Conservation (phyloP, 2,329 filamentous ascomycete genomes). For the Verticillium tricorpus region DNA sequence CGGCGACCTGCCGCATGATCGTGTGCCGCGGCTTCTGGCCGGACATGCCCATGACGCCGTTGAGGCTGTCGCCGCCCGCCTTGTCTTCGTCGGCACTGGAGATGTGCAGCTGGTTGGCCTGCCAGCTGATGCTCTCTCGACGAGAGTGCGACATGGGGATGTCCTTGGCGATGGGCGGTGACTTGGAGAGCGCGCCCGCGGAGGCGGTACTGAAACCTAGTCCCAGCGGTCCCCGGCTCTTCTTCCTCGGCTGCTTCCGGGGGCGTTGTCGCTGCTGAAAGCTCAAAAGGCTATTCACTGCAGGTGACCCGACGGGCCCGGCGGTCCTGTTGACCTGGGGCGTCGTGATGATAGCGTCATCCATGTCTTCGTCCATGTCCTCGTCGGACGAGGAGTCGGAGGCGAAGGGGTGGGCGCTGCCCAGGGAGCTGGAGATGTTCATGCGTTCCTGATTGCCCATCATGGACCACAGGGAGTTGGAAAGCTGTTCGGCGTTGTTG, state of each 20-base stretch:
- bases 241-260: constrained; percentile 60
- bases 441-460: constrained; percentile 66
- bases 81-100: constrained; percentile 67
- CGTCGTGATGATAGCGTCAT: constrained; percentile 77
- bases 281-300: constrained; percentile 72
- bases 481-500: constrained; percentile 56
- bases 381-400: constrained; percentile 74
- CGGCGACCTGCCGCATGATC: constrained; percentile 79
- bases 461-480: constrained; percentile 67
- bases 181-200: constrained; percentile 53
- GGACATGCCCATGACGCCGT: constrained; percentile 19
- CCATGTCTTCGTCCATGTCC: constrained; percentile 68
- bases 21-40: constrained; percentile 47
- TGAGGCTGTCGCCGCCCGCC: constrained; percentile 57
- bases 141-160: constrained; percentile 47
- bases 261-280: constrained; percentile 75
- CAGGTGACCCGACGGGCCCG: constrained; percentile 56
- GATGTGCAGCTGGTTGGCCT: constrained; percentile 83
- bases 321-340: constrained; percentile 67
- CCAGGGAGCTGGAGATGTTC: constrained; percentile 70
- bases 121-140: constrained; percentile 84
- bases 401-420: constrained; percentile 67
- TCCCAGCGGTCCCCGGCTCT: constrained; percentile 39
- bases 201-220: constrained; percentile 43
- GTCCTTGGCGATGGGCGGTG: constrained; percentile 58